Conservation (phyloP, 305 asterid species). For the Striga hermonthica region DNA sequence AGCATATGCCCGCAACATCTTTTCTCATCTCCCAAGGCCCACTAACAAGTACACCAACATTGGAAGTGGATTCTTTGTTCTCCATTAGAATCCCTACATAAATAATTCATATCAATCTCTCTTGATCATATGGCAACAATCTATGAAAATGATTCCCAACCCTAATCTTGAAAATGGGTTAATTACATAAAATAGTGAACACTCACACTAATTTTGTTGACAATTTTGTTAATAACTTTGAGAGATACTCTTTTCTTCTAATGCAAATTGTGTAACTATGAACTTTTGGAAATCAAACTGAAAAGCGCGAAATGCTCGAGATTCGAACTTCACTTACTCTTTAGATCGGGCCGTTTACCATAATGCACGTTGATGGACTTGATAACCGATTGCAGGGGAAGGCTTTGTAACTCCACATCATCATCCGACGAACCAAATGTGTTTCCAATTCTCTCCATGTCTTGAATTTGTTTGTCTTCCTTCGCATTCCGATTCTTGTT, state of each 20-base stretch:
- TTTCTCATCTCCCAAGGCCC: conserved; percentile 10
- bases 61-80: conserved; percentile 8
- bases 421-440: conserved; percentile 15
- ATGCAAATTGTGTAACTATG: neutral
- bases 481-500: conserved; percentile 35
- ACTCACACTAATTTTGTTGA: too few species aligned
- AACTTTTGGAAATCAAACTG: neutral
- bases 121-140: neutral
- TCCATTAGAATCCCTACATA: conserved; percentile 4
- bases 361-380: conserved; percentile 12
- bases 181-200: too few species aligned
- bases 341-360: conserved; percentile 14
- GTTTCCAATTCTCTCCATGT: neutral
- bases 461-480: conserved; percentile 36
- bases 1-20: conserved; percentile 15
- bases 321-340: conserved; percentile 4
- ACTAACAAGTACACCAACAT: conserved; percentile 19
- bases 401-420: conserved; percentile 5
- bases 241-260: too few species aligned
- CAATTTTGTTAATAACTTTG: too few species aligned
- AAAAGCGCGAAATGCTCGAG: neutral
- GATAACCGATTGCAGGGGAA: conserved; percentile 1
- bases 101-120: neutral
- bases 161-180: too few species aligned
- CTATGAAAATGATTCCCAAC: neutral